Evolutionary conservation across 306 rosid species (phyloP).

Genomic region (Vachellia collinsii): DNA sequence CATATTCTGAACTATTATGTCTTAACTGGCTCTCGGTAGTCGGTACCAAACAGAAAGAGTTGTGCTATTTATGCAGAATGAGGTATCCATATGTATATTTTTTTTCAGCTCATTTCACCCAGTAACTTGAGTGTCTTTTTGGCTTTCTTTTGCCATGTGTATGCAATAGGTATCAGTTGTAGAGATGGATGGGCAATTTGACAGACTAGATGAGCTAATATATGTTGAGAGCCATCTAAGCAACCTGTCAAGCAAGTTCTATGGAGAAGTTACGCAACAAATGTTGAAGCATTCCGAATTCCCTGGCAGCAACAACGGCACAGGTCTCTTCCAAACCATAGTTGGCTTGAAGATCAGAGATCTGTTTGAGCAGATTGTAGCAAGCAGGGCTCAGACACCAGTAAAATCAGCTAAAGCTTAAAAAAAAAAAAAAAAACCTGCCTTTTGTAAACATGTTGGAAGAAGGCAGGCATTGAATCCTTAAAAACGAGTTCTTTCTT

Average conservation of each 20-base stretch:
- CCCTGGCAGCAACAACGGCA: slow-evolving; percentile 98
- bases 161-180: slow-evolving; percentile 75
- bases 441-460: slow-evolving; percentile 34
- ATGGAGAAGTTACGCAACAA: slow-evolving; percentile 97
- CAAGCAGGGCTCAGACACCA: slow-evolving; percentile 58
- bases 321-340: slow-evolving; percentile 97
- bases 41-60: neutral
- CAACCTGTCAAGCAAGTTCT: slow-evolving; percentile 88
- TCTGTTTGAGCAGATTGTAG: slow-evolving; percentile 76
- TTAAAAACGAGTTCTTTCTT: slow-evolving; percentile 28
- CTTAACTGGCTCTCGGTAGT: neutral
- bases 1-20: neutral
- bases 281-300: slow-evolving; percentile 97
- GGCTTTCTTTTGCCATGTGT: neutral
- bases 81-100: neutral
- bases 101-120: neutral
- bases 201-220: slow-evolving; percentile 95
- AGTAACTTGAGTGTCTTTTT: neutral
- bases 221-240: slow-evolving; percentile 97
- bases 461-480: slow-evolving; percentile 35
- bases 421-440: slow-evolving; percentile 5
- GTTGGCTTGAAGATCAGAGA: slow-evolving; percentile 94
- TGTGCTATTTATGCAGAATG: slow-evolving; percentile 6
- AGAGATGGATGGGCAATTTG: slow-evolving; percentile 99
- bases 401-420: slow-evolving; percentile 69